phyloP scores from a whole-genome alignment of 2,329 filamentous ascomycete species.

The Fusarium nisikadoi region DNA sequence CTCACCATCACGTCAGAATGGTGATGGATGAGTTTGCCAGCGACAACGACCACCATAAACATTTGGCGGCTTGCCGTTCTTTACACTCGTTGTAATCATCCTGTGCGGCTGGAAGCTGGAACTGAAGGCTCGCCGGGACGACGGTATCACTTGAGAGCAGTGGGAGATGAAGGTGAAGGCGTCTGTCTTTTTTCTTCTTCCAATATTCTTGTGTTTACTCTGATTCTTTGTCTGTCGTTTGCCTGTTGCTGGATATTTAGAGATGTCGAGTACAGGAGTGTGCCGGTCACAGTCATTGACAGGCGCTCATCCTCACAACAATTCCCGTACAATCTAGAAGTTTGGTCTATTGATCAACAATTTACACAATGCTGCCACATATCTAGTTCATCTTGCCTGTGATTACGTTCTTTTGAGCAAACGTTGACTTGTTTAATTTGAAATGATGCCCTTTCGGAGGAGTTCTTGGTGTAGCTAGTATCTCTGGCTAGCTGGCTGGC shows the following conservation, averaged over 20 bases:
- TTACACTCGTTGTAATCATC: conserved; percentile 65
- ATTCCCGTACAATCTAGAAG: conserved; percentile 41
- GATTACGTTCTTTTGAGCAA: neutral
- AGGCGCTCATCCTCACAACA: conserved; percentile 42
- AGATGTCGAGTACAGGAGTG: conserved; percentile 44
- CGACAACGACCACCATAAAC: conserved; percentile 42
- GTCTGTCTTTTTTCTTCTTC: conserved; percentile 20
- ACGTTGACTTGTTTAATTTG: neutral
- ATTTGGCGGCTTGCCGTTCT: conserved; percentile 54
- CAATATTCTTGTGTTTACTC: conserved; percentile 53
- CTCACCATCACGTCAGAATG: conserved; percentile 31
- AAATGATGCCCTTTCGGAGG: conserved; percentile 1
- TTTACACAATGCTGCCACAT: conserved; percentile 43
- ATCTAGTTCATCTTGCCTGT: neutral
- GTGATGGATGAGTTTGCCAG: conserved; percentile 38
- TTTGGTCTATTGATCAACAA: conserved; percentile 39
- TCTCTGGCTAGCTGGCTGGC: neutral
- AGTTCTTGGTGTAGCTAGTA: neutral
- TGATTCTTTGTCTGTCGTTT: conserved; percentile 50
- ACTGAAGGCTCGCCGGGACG: conserved; percentile 47
- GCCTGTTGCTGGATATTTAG: conserved; percentile 40
- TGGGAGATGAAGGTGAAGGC: conserved; percentile 25
- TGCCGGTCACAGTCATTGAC: conserved; percentile 48
- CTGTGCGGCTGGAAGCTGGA: conserved; percentile 52
- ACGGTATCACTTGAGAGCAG: conserved; percentile 44